These are phyloP conservation scores for Fusarium albidum DNA, from an alignment of 2,329 filamentous ascomycete species.

Conservation along the genomic window DNA sequence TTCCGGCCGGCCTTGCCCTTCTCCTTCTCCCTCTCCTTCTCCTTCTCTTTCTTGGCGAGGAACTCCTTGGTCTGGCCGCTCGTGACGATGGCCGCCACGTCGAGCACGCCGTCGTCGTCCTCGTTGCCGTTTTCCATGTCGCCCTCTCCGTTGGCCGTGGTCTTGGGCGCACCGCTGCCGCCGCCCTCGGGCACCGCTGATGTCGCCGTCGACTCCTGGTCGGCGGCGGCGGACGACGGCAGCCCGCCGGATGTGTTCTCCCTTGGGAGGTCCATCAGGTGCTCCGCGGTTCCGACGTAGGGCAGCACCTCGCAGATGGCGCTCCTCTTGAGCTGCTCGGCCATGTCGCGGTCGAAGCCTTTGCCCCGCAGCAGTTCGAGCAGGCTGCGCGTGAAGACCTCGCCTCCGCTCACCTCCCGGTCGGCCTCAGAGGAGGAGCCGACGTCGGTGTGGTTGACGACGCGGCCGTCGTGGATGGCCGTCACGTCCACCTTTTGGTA, in stretches of 20 bases:
- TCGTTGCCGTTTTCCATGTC: constrained; percentile 53
- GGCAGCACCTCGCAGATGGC: constrained; percentile 72
- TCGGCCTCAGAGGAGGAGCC: constrained; percentile 63
- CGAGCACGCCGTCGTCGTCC: constrained; percentile 76
- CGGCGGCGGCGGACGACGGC: constrained; percentile 31
- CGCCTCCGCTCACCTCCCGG: constrained; percentile 75
- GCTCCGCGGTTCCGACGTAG: constrained; percentile 55
- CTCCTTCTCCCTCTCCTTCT: constrained; percentile 77
- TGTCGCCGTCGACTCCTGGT: constrained; percentile 42
- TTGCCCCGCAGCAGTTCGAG: constrained; percentile 69
- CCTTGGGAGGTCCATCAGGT: constrained; percentile 58
- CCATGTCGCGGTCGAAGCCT: constrained; percentile 71
- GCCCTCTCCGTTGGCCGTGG: constrained; percentile 46
- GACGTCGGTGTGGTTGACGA: constrained; percentile 72
- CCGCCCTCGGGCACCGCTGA: constrained; percentile 49
- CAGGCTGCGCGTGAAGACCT: constrained; percentile 82
- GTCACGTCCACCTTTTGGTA: constrained; percentile 93
- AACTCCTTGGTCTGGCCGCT: constrained; percentile 85
- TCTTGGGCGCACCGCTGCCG: too few species aligned
- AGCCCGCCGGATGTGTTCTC: constrained; percentile 48
- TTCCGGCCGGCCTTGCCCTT: constrained; percentile 64
- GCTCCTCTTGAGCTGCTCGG: constrained; percentile 74
- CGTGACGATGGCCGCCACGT: constrained; percentile 85
- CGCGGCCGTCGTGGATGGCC: constrained; percentile 82
- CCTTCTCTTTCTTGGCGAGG: constrained; percentile 82